Conservation (phyloP, 1,139 yeast genomes). For the Sugiyamaella xylanicola region DNA sequence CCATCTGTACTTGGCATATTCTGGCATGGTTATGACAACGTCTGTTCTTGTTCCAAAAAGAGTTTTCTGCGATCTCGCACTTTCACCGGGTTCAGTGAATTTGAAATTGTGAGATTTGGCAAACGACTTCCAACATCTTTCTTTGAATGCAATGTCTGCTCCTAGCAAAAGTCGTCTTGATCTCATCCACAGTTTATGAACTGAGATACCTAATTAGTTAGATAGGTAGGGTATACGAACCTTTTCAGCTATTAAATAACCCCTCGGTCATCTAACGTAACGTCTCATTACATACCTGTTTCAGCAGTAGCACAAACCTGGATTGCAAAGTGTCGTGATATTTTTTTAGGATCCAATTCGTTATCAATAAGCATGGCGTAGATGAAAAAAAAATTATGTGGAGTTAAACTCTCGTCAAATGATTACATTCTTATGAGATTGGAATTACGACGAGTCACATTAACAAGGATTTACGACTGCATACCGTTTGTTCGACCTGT, state of each 20-base stretch:
- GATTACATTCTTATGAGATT: too few relatives aligned
- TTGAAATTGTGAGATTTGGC: not conserved
- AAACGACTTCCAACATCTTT: slow-evolving; percentile 5
- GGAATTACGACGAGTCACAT: not conserved
- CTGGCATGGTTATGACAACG: not conserved
- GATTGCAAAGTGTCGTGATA: slow-evolving; percentile 8
- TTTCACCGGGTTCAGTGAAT: not conserved
- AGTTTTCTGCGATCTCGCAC: not conserved
- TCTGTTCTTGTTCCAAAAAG: not conserved
- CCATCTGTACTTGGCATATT: slow-evolving; percentile 7
- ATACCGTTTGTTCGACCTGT: too few relatives aligned
- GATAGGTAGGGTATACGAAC: not conserved
- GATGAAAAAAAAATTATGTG: too few relatives aligned
- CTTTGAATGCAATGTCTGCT: not conserved
- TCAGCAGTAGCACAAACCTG: slow-evolving; percentile 8
- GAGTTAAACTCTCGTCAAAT: too few relatives aligned
- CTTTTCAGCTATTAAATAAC: too few relatives aligned
- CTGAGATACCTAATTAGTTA: not conserved
- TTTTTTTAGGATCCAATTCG: not conserved
- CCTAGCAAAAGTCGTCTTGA: not conserved
- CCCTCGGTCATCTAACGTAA: not conserved
- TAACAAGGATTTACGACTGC: too few relatives aligned
- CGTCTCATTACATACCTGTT: not conserved
- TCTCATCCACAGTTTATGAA: slow-evolving; percentile 2
- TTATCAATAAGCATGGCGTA: not conserved